Conservation (phyloP, 2,329 filamentous ascomycete genomes). For the Xylariaceae sp. region DNA sequence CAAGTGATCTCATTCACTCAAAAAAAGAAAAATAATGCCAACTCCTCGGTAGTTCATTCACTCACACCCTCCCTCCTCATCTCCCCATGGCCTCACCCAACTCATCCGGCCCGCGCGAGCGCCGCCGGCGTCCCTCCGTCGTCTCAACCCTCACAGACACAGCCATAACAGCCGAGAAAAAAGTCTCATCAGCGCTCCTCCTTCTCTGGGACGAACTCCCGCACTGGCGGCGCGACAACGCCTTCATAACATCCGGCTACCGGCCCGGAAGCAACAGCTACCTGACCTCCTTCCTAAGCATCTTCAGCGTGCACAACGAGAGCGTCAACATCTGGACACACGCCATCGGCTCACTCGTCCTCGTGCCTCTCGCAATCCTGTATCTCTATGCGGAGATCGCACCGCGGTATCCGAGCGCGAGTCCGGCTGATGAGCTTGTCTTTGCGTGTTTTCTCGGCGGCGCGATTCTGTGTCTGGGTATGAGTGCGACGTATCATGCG, state of each 20-base stretch:
- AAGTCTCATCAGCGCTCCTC: constrained; percentile 39
- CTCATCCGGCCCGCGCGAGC: constrained; percentile 28
- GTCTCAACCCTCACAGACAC: constrained; percentile 21
- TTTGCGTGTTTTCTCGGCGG: constrained; percentile 77
- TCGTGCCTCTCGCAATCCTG: constrained; percentile 43
- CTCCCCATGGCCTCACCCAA: constrained; percentile 7
- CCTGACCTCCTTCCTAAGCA: constrained; percentile 39
- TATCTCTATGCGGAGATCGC: constrained; percentile 54
- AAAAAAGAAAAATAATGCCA: not conserved
- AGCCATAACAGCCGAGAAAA: constrained; percentile 34
- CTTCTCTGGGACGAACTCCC: constrained; percentile 56
- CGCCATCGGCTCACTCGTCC: constrained; percentile 58
- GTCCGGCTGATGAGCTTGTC: constrained; percentile 58
- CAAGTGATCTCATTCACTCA: no score
- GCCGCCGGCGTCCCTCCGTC: constrained; percentile 30
- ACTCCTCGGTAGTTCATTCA: not conserved
- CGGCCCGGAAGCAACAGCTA: constrained; percentile 48
- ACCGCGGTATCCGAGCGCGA: constrained; percentile 62
- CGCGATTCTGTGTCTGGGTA: constrained; percentile 65
- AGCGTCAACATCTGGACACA: constrained; percentile 60
- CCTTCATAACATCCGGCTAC: constrained; percentile 51
- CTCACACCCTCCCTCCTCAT: not conserved
- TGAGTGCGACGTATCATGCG: constrained; percentile 81
- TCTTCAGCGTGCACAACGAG: constrained; percentile 54
- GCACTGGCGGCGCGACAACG: constrained; percentile 55